Evolutionary conservation across 805 yeast species (phyloP).

Genomic region (Zygosaccharomyces rouxii): DNA sequence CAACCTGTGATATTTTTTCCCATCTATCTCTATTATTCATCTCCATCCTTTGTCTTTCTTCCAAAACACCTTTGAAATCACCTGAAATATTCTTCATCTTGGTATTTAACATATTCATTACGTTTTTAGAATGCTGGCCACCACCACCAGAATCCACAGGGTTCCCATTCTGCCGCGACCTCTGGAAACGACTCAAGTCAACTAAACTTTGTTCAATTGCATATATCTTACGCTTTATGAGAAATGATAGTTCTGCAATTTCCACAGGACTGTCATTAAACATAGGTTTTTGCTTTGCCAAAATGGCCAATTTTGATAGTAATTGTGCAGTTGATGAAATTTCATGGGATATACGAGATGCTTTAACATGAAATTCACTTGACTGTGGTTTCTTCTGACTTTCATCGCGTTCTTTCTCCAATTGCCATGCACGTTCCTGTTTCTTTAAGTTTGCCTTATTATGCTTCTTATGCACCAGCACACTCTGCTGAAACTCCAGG

Average conservation of each 20-base stretch:
- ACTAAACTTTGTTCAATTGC: conserved; percentile 78
- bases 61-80: conserved; percentile 85
- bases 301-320: conserved; percentile 67
- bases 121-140: conserved; percentile 81
- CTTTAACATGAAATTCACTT: conserved; percentile 64
- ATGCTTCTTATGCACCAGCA: conserved; percentile 64
- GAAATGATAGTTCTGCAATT: conserved; percentile 84
- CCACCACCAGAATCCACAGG: conserved; percentile 41
- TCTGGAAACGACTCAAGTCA: conserved; percentile 59
- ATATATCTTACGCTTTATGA: conserved; percentile 46
- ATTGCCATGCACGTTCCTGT: conserved; percentile 17
- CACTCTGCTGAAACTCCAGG: conserved; percentile 88
- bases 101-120: conserved; percentile 79
- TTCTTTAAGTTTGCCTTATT: conserved; percentile 36
- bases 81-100: conserved; percentile 90
- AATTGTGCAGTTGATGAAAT: conserved; percentile 81
- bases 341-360: conserved; percentile 81
- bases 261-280: conserved; percentile 94
- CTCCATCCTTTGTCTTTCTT: conserved; percentile 79
- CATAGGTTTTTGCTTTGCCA: conserved; percentile 86
- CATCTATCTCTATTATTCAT: conserved; percentile 74
- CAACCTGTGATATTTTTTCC: conserved; percentile 61
- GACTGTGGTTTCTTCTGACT: conserved; percentile 40
- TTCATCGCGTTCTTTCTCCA: conserved; percentile 17
- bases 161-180: conserved; percentile 48